phyloP scores from a whole-genome alignment of 2,329 filamentous ascomycete genomes.

The Pseudopyrenochaeta lycopersici region DNA sequence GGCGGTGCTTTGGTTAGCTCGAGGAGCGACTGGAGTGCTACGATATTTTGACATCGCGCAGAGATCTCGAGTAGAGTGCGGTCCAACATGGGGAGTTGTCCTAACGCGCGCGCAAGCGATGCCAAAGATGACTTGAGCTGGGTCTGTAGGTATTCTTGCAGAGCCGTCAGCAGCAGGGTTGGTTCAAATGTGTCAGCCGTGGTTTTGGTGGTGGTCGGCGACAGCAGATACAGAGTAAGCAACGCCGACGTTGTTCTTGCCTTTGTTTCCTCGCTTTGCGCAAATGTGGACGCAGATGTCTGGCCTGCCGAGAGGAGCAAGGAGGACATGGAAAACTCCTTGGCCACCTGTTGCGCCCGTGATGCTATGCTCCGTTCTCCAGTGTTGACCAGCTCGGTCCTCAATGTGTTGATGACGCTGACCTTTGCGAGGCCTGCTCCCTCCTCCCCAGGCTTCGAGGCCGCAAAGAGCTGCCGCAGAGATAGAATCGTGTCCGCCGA shows the following conservation, averaged over 20 bases:
- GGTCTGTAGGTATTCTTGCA: slow-evolving; percentile 84
- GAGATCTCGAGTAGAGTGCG: slow-evolving; percentile 83
- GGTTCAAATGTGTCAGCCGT: slow-evolving; percentile 66
- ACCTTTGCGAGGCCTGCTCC: slow-evolving; percentile 79
- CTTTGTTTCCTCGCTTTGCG: slow-evolving; percentile 77
- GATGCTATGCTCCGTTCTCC: slow-evolving; percentile 78
- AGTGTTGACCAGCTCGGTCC: slow-evolving; percentile 73
- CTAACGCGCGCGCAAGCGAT: slow-evolving; percentile 76
- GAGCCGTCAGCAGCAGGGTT: slow-evolving; percentile 74
- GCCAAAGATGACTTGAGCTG: slow-evolving; percentile 81
- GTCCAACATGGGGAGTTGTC: slow-evolving; percentile 82
- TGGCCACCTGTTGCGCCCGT: slow-evolving; percentile 78
- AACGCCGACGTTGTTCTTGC: slow-evolving; percentile 77
- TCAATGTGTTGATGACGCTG: slow-evolving; percentile 74
- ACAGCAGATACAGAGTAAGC: slow-evolving; percentile 81
- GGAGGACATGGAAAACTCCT: slow-evolving; percentile 80
- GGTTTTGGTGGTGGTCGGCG: slow-evolving; percentile 66
- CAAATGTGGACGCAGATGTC: slow-evolving; percentile 58
- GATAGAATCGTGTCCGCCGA: slow-evolving; percentile 82
- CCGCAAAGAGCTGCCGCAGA: slow-evolving; percentile 75
- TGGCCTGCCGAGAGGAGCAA: slow-evolving; percentile 51
- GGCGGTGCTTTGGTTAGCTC: slow-evolving; percentile 71
- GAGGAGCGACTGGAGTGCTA: slow-evolving; percentile 84
- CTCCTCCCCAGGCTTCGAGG: slow-evolving; percentile 74
- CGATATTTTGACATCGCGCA: slow-evolving; percentile 85